Evolutionary conservation across 73 alveolate species (phyloP).

Genomic region (Paramecium sonneborni): DNA sequence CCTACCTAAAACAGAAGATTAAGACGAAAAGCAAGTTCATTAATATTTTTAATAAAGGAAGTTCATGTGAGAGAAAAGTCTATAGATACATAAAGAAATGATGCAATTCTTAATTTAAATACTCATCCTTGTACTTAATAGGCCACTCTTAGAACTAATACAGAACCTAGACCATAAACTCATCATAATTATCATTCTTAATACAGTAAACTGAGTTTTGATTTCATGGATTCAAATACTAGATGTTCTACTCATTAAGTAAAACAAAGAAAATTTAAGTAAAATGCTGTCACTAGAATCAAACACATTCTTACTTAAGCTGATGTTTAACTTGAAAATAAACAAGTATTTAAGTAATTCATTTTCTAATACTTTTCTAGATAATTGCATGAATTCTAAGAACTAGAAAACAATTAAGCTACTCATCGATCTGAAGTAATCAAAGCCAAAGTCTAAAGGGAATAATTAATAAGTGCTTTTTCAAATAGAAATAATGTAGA

Average conservation of each 20-base stretch:
- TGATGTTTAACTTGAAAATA: background rate
- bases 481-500: background rate
- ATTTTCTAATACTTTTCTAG: background rate
- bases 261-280: background rate
- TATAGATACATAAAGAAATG: background rate
- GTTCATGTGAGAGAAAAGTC: background rate
- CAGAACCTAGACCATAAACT: background rate
- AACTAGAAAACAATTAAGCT: background rate
- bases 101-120: background rate
- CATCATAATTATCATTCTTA: background rate
- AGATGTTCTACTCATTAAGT: background rate
- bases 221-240: background rate
- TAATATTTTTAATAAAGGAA: background rate
- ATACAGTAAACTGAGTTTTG: background rate
- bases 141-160: background rate
- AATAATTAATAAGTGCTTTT: background rate
- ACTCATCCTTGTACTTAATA: conserved; percentile 21
- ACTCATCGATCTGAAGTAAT: background rate
- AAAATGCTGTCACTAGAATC: background rate
- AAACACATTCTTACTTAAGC: background rate
- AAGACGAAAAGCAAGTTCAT: background rate
- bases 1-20: background rate
- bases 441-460: background rate
- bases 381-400: background rate
- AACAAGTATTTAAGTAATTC: background rate